Percentiles rank a stretch among this genome's conserved stretches.
Conservation (phyloP, 108 stramenopile genomes). For the Nitzschia sp. region DNA sequence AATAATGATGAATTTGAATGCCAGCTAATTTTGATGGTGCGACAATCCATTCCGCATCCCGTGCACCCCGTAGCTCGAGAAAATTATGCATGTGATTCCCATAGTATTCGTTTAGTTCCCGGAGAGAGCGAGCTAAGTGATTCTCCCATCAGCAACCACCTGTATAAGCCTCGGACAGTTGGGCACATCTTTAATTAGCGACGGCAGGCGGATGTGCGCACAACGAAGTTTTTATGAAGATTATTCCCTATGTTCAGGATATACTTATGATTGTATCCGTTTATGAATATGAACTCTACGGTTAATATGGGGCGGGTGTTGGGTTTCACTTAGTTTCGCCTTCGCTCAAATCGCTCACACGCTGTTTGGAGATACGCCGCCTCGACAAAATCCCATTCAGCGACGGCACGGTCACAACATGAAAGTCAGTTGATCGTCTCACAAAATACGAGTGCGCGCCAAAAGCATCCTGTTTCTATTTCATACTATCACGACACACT, state of each 20-base stretch:
- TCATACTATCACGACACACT: neutral
- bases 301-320: neutral
- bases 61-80: neutral
- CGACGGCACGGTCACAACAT: neutral
- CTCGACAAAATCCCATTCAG: neutral
- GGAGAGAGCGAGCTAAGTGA: no score
- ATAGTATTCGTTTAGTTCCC: no score
- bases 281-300: neutral
- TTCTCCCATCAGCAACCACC: neutral
- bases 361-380: neutral
- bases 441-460: neutral
- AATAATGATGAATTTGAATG: neutral
- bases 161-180: neutral
- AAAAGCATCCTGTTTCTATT: neutral
- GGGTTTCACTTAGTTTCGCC: neutral
- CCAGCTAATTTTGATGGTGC: neutral
- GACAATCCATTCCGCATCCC: neutral
- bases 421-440: neutral
- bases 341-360: constrained; percentile 3
- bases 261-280: neutral
- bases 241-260: neutral
- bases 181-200: neutral
- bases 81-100: neutral
- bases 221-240: neutral
- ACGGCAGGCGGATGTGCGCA: neutral